Evolutionary conservation across 2,329 filamentous ascomycete genomes (phyloP), one percentile per base, ranked within the genome.

Genomic region (Sarocladiaceae sp.): DNA sequence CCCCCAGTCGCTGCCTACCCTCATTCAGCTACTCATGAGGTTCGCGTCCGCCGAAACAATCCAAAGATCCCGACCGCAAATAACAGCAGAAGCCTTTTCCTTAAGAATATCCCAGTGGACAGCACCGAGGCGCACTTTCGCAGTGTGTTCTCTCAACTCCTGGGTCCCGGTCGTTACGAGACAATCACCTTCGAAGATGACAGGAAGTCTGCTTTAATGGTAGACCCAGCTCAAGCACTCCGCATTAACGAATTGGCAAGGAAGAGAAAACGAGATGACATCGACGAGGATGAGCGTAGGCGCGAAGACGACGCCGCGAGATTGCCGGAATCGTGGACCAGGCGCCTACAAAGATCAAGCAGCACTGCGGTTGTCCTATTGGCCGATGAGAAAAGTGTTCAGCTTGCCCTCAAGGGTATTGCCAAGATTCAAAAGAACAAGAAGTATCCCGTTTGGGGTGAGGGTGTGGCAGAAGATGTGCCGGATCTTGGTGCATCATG

Each of bases 71-170:
- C 88, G 13, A 87, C 87, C 7, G 76, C 80, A 52, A 80, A 88
- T 67, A 87, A 93, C 60, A 74, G 82, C 15, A 85, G 92, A 60
- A 91, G 88, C 55, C 78, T 99, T 17, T 99, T 96, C 70, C 66
- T 96, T n/a, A 88, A 92, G 57, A 97, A 99, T 62, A 73, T 95
- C 1, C 94, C 94, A 6, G 77, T 87, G 56, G 92, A 97, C 64
- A 86, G 90, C 54, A 95, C 90, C 4, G 85, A 90, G 53, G 68
- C 76, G 1, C 88, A 92, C 61, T 77, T 97, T 37, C 84, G 90
- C 40, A 77, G 84, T 37, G 72, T 97, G 0, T 95, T 97, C 59
- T 73, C 82, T 1, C 75, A 79, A 1, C 80, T 95, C 15, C 78
- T 97, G 0, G 87, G 89, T 8, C 84, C 87, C 0, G 88, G 88